Percentiles rank a stretch among this genome's conserved stretches.
These are phyloP conservation scores for Phytophthora capsici DNA, from an alignment of 352 stramenopile genomes.

Conservation along the genomic window DNA sequence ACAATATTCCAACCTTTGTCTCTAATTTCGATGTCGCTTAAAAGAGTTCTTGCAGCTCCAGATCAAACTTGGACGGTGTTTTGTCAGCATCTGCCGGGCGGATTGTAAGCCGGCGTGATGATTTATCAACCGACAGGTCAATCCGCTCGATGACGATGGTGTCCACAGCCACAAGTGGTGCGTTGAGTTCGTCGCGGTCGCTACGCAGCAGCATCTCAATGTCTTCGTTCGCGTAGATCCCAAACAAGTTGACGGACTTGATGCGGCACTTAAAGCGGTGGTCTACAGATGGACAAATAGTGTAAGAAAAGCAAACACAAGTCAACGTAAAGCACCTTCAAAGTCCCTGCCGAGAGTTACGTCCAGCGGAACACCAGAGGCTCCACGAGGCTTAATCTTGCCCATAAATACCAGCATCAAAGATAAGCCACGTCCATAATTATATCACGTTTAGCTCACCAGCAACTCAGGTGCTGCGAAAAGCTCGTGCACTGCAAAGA, in stretches of 20 bases:
- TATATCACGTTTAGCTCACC: conserved; percentile 9
- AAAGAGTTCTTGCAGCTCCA: conserved; percentile 77
- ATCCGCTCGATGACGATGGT: conserved; percentile 76
- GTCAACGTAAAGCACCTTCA: conserved; percentile 33
- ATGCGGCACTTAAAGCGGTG: conserved; percentile 77
- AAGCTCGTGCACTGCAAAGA: conserved; percentile 77
- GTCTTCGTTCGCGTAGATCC: conserved; percentile 66
- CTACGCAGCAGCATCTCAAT: conserved; percentile 56
- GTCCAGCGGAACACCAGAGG: conserved; percentile 54
- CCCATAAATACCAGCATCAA: neutral
- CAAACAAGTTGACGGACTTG: conserved; percentile 70
- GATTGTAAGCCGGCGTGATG: conserved; percentile 60
- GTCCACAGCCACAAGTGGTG: conserved; percentile 63
- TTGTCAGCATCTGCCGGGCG: conserved; percentile 34
- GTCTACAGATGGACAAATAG: conserved; percentile 48
- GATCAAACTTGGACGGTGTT: conserved; percentile 48
- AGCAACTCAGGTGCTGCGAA: conserved; percentile 63
- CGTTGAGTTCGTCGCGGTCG: conserved; percentile 23
- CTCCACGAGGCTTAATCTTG: conserved; percentile 70
- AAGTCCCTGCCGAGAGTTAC: conserved; percentile 66
- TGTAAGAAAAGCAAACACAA: conserved; percentile 27
- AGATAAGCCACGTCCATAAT: neutral
- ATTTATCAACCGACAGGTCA: conserved; percentile 68
- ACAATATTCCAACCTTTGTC: conserved; percentile 4
- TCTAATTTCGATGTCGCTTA: conserved; percentile 23